Conservation (phyloP, 1,139 yeast species). For the Candida dubliniensis region DNA sequence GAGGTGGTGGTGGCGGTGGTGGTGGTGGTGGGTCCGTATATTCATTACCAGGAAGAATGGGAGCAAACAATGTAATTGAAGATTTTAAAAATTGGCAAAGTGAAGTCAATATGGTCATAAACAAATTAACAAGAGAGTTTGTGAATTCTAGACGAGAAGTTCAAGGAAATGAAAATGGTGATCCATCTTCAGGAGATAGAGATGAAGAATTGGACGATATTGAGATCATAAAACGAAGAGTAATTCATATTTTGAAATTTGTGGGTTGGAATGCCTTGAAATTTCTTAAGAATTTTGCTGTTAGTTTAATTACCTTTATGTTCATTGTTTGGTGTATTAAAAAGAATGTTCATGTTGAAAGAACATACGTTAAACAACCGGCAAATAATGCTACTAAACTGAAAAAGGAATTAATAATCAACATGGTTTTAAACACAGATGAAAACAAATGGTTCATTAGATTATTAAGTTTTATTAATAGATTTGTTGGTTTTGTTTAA, state of each 20-base stretch:
- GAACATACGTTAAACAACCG: constrained; percentile 40
- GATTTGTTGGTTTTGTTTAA: constrained; percentile 48
- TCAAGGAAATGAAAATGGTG: constrained; percentile 15
- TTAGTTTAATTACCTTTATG: constrained; percentile 39
- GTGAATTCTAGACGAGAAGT: constrained; percentile 18
- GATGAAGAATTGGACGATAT: constrained; percentile 21
- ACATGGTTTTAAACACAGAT: constrained; percentile 45
- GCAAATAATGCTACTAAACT: constrained; percentile 19
- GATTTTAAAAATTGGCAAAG: constrained; percentile 49
- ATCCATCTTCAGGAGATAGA: constrained; percentile 14
- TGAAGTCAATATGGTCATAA: constrained; percentile 43
- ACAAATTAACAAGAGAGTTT: constrained; percentile 40
- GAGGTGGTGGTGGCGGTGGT: constrained; percentile 14
- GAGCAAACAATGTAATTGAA: constrained; percentile 20
- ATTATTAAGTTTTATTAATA: constrained; percentile 37
- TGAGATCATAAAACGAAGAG: constrained; percentile 25
- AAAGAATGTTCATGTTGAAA: constrained; percentile 40
- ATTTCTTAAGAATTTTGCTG: constrained; percentile 37
- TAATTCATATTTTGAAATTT: constrained; percentile 25
- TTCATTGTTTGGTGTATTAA: constrained; percentile 48
- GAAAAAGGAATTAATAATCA: constrained; percentile 43
- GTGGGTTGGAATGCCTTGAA: constrained; percentile 31
- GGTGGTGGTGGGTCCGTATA: constrained; percentile 25
- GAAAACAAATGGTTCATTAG: constrained; percentile 51
- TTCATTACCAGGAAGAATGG: constrained; percentile 22